Conservation (phyloP, 2,329 filamentous ascomycete genomes). For the Thielaviopsis ethacetica region DNA sequence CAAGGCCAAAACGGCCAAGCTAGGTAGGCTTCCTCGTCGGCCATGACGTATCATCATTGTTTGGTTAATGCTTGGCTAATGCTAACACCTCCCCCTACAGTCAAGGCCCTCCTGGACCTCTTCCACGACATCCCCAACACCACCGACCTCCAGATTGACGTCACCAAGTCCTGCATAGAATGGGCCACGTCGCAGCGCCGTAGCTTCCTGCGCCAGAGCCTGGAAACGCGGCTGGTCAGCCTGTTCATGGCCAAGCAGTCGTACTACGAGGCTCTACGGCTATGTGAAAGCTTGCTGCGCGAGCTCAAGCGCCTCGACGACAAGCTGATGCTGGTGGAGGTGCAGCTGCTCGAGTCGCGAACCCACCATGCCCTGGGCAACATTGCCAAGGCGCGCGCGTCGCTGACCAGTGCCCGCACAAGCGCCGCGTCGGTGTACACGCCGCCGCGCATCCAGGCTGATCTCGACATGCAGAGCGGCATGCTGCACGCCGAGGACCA, state of each 20-base stretch:
- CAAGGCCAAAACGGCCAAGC: constrained; percentile 96
- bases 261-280: constrained; percentile 89
- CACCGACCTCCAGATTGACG: constrained; percentile 80
- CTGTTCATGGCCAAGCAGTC: constrained; percentile 96
- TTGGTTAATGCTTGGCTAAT: neutral
- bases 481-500: constrained; percentile 98
- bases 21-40: constrained; percentile 46
- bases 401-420: constrained; percentile 83
- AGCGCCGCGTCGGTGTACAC: constrained; percentile 96
- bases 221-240: constrained; percentile 84
- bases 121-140: constrained; percentile 89
- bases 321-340: constrained; percentile 94
- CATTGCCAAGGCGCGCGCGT: constrained; percentile 86
- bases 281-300: constrained; percentile 90
- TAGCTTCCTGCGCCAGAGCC: constrained; percentile 92
- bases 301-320: constrained; percentile 97
- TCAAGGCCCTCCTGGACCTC: constrained; percentile 90
- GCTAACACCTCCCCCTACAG: constrained; percentile 29
- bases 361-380: constrained; percentile 97
- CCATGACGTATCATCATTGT: neutral
- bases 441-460: constrained; percentile 83
- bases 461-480: constrained; percentile 96
- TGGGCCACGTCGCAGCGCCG: constrained; percentile 92
- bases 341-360: constrained; percentile 89
- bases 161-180: constrained; percentile 98